phyloP scores from a whole-genome alignment of 2,329 filamentous ascomycete species.

The Aspergillus sp. region DNA sequence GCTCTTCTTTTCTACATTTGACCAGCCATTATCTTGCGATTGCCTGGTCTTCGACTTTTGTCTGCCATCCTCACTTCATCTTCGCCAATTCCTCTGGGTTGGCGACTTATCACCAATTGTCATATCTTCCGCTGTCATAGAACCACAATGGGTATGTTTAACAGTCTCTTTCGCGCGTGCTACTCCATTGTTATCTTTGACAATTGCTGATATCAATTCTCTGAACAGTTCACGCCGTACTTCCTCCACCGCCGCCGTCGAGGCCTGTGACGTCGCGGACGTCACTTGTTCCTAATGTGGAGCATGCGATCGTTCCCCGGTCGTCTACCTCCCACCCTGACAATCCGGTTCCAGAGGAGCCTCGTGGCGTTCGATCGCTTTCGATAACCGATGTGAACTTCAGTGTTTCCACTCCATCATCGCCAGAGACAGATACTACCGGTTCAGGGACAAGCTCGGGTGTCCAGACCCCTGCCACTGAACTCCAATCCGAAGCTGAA shows the following conservation, averaged over 20 bases:
- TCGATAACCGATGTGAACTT: slow-evolving; percentile 38
- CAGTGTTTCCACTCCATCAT: slow-evolving; percentile 26
- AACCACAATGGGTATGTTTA: slow-evolving; percentile 24
- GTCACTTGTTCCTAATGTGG: slow-evolving; percentile 25
- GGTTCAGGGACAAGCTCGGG: slow-evolving; percentile 38
- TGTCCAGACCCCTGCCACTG: slow-evolving; percentile 43
- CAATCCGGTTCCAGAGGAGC: slow-evolving; percentile 52
- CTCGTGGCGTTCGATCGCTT: slow-evolving; percentile 39
- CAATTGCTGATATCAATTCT: not conserved
- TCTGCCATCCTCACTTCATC: not conserved
- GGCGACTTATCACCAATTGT: not conserved
- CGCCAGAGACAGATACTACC: slow-evolving; percentile 38
- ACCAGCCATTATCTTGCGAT: slow-evolving; percentile 6
- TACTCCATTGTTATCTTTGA: not conserved
- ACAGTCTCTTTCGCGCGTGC: not conserved
- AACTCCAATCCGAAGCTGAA: slow-evolving; percentile 39
- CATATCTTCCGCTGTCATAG: not conserved
- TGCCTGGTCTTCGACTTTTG: not conserved
- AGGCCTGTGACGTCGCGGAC: slow-evolving; percentile 27
- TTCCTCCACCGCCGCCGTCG: slow-evolving; percentile 19
- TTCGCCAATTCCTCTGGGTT: not conserved
- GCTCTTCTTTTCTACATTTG: not conserved
- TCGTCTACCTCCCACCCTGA: slow-evolving; percentile 49
- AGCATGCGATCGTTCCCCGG: slow-evolving; percentile 34
- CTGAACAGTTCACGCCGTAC: slow-evolving; percentile 34